These are phyloP conservation scores for Puccinia polysora DNA, from an alignment of 1,284 basidiomycete genomes.

Conservation along the genomic window DNA sequence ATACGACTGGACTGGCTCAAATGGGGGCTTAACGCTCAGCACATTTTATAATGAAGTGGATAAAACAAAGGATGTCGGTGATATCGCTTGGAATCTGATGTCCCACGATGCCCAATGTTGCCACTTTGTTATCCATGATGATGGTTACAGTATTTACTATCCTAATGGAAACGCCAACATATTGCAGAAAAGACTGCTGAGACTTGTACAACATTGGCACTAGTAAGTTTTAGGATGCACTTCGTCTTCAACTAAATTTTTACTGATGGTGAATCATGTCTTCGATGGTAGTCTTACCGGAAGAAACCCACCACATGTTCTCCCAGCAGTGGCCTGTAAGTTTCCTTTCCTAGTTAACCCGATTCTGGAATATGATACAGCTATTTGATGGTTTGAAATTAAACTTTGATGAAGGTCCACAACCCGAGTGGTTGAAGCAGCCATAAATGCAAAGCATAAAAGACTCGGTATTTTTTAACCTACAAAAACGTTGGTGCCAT, in stretches of 20 bases:
- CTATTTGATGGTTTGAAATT: background rate
- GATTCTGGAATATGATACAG: background rate
- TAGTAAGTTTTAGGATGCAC: conserved; percentile 7
- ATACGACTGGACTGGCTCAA: conserved; percentile 41
- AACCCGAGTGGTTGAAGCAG: conserved; percentile 31
- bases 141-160: conserved; percentile 48
- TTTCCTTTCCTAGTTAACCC: background rate
- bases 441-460: too few species aligned
- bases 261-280: background rate
- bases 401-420: conserved; percentile 13
- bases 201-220: conserved; percentile 45
- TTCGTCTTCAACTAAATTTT: background rate
- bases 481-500: too few species aligned
- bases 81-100: conserved; percentile 41
- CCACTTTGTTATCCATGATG: conserved; percentile 45
- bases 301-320: conserved; percentile 20
- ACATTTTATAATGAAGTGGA: conserved; percentile 25
- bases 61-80: conserved; percentile 26
- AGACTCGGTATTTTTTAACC: too few species aligned
- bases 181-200: conserved; percentile 33
- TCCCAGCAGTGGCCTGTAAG: conserved; percentile 37
- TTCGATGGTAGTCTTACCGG: conserved; percentile 15
- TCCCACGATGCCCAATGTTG: conserved; percentile 30
- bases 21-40: conserved; percentile 28
- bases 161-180: conserved; percentile 46